A percentile compares a stretch with the other conserved stretches of the same genome.
These are phyloP conservation scores for Fusarium sp. DNA, from an alignment of 2,329 filamentous ascomycete genomes.

Conservation along the genomic window DNA sequence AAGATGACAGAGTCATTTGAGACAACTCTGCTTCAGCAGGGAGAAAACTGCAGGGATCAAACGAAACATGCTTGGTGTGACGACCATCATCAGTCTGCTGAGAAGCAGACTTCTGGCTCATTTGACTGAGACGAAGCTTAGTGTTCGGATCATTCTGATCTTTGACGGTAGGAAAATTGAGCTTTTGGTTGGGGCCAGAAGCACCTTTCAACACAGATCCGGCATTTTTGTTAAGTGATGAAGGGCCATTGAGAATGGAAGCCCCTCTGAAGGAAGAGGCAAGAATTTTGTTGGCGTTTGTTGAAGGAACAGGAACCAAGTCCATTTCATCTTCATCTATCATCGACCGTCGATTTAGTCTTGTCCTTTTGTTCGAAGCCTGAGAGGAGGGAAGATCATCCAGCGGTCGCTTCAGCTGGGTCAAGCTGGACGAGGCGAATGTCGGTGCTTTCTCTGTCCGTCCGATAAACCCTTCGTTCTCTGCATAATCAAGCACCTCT, in stretches of 20 bases:
- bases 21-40: not conserved
- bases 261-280: not conserved
- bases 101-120: constrained; percentile 55
- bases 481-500: constrained; percentile 53
- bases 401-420: constrained; percentile 20
- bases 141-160: constrained; percentile 74
- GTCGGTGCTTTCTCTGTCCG: constrained; percentile 26
- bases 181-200: constrained; percentile 49
- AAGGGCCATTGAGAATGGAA: constrained; percentile 3
- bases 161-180: constrained; percentile 81
- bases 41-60: constrained; percentile 28
- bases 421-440: not conserved
- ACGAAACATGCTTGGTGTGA: constrained; percentile 35
- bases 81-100: constrained; percentile 57
- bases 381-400: not conserved
- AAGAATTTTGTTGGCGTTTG: not conserved
- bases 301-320: constrained; percentile 20
- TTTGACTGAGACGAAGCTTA: constrained; percentile 72
- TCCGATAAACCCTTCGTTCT: constrained; percentile 48
- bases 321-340: constrained; percentile 9
- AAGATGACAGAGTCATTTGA: constrained; percentile 18
- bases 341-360: not conserved
- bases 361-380: constrained; percentile 10
- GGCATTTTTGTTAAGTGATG: not conserved
- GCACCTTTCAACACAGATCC: constrained; percentile 2